phyloP scores from a whole-genome alignment of 116 monocot genomes.

The Dioscorea cayenensis region DNA sequence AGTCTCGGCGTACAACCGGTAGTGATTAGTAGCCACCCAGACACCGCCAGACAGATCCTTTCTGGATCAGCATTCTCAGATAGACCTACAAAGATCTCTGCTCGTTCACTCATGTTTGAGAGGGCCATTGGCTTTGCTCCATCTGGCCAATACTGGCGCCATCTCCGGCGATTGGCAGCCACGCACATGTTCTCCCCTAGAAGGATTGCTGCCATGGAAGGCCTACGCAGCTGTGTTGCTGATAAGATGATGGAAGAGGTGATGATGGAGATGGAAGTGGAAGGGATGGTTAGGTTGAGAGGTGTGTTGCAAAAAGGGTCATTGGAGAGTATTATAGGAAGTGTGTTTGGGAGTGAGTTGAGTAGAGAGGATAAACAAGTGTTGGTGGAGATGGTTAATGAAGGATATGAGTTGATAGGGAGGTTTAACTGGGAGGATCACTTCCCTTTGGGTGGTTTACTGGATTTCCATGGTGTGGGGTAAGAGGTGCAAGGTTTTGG shows the following conservation, averaged over 20 bases:
- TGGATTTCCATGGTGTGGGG: conserved; percentile 56
- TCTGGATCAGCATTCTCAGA: conserved; percentile 37
- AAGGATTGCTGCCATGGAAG: conserved; percentile 24
- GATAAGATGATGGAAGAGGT: conserved; percentile 26
- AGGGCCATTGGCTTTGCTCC: conserved; percentile 76
- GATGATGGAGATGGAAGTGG: conserved; percentile 23
- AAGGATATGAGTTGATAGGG: conserved; percentile 68
- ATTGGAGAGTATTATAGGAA: conserved; percentile 45
- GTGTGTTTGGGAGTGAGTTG: conserved; percentile 39
- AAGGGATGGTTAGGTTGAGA: conserved; percentile 36
- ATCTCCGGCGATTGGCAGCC: conserved; percentile 42
- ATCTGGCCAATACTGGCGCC: conserved; percentile 59
- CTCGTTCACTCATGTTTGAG: conserved; percentile 56
- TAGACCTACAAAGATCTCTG: conserved; percentile 43
- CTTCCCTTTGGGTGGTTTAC: conserved; percentile 29
- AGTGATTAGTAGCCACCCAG: conserved; percentile 51
- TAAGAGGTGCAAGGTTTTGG: conserved; percentile 40
- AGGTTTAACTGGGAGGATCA: conserved; percentile 59
- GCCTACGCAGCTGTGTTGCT: conserved; percentile 23
- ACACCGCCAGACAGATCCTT: conserved; percentile 58
- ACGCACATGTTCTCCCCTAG: conserved; percentile 51
- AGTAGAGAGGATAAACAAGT: conserved; percentile 7
- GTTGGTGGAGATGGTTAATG: conserved; percentile 43
- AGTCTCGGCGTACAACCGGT: conserved; percentile 46
- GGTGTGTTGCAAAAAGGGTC: conserved; percentile 41